A percentile compares a stretch with the other conserved stretches of the same genome.
Conservation (phyloP, 495 filamentous ascomycete genomes). For the Tuber aestivum region DNA sequence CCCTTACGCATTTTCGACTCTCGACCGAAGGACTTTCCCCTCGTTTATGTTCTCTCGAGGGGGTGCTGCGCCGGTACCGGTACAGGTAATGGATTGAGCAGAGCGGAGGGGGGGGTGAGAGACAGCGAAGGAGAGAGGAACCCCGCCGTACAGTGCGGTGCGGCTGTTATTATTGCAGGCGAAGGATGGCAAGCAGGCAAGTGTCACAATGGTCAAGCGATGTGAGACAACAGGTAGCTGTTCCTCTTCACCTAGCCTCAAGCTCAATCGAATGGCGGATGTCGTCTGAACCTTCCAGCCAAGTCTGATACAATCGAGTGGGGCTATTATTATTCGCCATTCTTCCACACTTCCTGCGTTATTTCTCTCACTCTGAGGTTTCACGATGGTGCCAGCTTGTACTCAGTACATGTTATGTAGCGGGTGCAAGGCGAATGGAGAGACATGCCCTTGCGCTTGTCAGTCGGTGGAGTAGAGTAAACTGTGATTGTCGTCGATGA, state of each 20-base stretch:
- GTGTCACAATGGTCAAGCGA: slow-evolving; percentile 17
- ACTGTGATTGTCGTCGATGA: not conserved
- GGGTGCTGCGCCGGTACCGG: not conserved
- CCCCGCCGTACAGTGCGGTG: not conserved
- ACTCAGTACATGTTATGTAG: not conserved
- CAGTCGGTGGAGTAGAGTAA: not conserved
- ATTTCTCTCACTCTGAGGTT: slow-evolving; percentile 14
- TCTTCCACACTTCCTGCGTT: not conserved
- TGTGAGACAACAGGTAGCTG: slow-evolving; percentile 18
- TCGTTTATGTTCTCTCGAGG: not conserved
- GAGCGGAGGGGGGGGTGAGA: not conserved
- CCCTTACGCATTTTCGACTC: slow-evolving; percentile 1
- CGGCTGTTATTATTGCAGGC: not conserved
- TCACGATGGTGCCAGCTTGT: slow-evolving; percentile 11
- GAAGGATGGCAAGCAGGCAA: not conserved
- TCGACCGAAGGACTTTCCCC: not conserved
- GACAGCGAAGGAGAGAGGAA: not conserved
- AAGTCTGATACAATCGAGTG: not conserved
- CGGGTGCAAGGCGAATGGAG: not conserved
- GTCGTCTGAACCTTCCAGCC: slow-evolving; percentile 22
- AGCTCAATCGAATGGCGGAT: not conserved
- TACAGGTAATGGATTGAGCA: not conserved
- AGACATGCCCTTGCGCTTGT: not conserved
- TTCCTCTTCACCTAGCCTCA: slow-evolving; percentile 10
- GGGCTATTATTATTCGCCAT: slow-evolving; percentile 20